Base-by-base conservation (phyloP, 2,329 filamentous ascomycete species). In the Nemania sp. region DNA sequence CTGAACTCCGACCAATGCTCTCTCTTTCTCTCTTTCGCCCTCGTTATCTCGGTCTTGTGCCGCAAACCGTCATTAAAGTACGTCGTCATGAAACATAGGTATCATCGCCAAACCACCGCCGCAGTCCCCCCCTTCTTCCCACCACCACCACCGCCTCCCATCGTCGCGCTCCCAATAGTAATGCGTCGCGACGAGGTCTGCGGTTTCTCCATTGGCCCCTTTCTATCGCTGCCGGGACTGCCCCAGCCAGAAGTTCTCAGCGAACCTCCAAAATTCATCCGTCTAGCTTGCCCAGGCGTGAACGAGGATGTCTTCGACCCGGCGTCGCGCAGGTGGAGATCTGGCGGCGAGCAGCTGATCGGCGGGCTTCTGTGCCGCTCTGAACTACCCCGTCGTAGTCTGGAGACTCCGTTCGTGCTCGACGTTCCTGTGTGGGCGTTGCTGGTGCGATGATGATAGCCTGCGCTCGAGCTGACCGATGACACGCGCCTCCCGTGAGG, bases 371-470 rank as follows among this genome's bases (percentile, higher is more conserved):
- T 72, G 30, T 78, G 74, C 42, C 78, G 72, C 66, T 82, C 80
- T 2, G 74, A 66, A 55, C 78, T 80, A 55, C 74, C 74, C 33
- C 80, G 73, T 34, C 80, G 73, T 49, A 80, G 72, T 37, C 81
- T 74, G 34, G 79, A 82, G 61, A 84, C 80, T 37, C 81, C 81
- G 64, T 83, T 83, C 6, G 78, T 73, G 60, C 70, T 75, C 62
- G 78, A 81, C 6, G 80, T 73, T 34, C 78, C 67, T 12, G 73
- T 65, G 6, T 53, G 43, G 9, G 26, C 31, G 58, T 55, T 57
- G 46, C 15, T 57, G 46, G n/a, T 54, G 49, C 53, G 58, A 7
- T 64, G 57, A 46, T 72, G 70, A 58, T 69, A 64, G 64, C 67
- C 58, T 17, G 61, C 61, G 19, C 72, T 50, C 6, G 72, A 72